These are phyloP conservation scores for Odontarrhena argentea DNA, from an alignment of 345 rosid genomes.

Conservation along the genomic window DNA sequence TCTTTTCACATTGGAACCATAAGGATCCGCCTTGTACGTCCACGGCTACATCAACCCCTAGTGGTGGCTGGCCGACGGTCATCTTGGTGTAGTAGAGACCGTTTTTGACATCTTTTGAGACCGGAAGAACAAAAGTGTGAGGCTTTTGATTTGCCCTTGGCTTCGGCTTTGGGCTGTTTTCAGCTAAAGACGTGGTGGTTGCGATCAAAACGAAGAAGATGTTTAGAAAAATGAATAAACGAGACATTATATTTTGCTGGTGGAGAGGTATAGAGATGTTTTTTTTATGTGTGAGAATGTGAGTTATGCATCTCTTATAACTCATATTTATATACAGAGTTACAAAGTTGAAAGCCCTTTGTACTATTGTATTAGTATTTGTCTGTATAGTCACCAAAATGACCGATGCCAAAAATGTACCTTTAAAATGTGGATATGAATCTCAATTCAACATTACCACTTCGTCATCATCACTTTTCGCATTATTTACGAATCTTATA, in stretches of 20 bases:
- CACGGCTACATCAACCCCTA: conserved; percentile 47
- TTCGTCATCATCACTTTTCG: too few relatives aligned
- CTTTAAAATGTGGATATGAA: too few relatives aligned
- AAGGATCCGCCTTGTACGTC: conserved; percentile 7
- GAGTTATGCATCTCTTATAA: too few relatives aligned
- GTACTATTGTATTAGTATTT: too few relatives aligned
- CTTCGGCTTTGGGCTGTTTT: neutral
- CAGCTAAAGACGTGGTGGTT: neutral
- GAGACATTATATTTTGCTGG: neutral
- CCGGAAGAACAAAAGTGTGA: neutral
- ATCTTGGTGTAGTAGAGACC: neutral
- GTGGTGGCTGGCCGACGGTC: neutral
- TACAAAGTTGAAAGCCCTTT: too few relatives aligned
- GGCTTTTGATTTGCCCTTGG: too few relatives aligned
- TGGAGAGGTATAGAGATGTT: neutral
- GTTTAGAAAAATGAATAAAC: neutral
- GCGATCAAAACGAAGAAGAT: neutral
- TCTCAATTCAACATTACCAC: too few relatives aligned
- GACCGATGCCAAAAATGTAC: too few relatives aligned
- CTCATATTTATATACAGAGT: too few relatives aligned
- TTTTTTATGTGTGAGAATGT: too few relatives aligned
- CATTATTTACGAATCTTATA: too few relatives aligned
- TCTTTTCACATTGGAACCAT: conserved; percentile 49
- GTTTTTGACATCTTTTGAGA: neutral
- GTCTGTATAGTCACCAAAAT: too few relatives aligned